phyloP scores from a whole-genome alignment of 73 alveolate species.

The Paramecium caudatum region DNA sequence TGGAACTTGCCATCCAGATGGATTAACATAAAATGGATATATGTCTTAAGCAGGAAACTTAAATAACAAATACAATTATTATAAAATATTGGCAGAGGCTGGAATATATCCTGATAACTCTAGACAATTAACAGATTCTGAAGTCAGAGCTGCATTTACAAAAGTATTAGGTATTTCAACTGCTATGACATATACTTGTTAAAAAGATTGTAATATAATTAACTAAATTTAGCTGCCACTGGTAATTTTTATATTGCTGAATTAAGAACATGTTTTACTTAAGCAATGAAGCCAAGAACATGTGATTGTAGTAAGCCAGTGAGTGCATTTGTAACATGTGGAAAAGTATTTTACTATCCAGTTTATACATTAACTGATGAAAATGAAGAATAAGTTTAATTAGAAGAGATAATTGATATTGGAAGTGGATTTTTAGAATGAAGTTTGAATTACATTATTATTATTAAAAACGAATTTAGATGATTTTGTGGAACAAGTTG shows the following conservation, averaged over 20 bases:
- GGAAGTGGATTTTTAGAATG: neutral
- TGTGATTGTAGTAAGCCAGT: slow-evolving; percentile 50
- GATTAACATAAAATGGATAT: slow-evolving; percentile 43
- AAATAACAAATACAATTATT: slow-evolving; percentile 54
- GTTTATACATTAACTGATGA: neutral
- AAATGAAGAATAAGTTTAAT: neutral
- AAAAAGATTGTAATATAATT: neutral
- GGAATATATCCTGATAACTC: slow-evolving; percentile 46
- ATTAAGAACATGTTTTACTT: slow-evolving; percentile 52
- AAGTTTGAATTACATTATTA: neutral
- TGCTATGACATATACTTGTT: slow-evolving; percentile 28
- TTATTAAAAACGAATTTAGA: slow-evolving; percentile 48
- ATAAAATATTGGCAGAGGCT: slow-evolving; percentile 56
- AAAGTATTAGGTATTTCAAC: neutral
- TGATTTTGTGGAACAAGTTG: slow-evolving; percentile 36
- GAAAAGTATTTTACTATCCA: slow-evolving; percentile 54
- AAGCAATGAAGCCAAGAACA: slow-evolving; percentile 49
- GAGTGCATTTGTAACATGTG: slow-evolving; percentile 60
- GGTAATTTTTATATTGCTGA: slow-evolving; percentile 58
- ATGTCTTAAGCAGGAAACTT: slow-evolving; percentile 57
- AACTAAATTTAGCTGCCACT: neutral
- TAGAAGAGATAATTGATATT: neutral
- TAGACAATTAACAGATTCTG: slow-evolving; percentile 27
- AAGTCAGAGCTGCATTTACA: slow-evolving; percentile 30
- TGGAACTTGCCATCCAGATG: slow-evolving; percentile 74